Percentiles rank a stretch among this genome's conserved stretches.
Conservation (phyloP, 768 basidiomycete species). For the Termitomyces sp. region DNA sequence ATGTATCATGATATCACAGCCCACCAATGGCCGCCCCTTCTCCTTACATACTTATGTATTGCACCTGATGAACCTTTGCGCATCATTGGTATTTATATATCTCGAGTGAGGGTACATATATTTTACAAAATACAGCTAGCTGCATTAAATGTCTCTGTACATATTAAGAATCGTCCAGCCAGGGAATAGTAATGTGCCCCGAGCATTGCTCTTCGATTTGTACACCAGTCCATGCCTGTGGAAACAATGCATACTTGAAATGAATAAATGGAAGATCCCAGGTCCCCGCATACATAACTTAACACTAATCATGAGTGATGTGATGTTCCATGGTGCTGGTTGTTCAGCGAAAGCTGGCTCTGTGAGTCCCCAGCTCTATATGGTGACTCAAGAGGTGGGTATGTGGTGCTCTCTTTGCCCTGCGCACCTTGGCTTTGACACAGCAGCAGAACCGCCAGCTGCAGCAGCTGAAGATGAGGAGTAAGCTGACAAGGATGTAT, state of each 20-base stretch:
- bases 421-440: conserved; percentile 13
- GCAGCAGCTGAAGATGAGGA: conserved; percentile 42
- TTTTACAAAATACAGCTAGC: conserved; percentile 7
- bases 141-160: background rate
- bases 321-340: conserved; percentile 1
- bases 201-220: conserved; percentile 1
- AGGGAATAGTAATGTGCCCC: conserved; percentile 2
- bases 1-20: background rate
- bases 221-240: conserved; percentile 1
- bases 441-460: conserved; percentile 62
- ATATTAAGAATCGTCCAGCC: conserved; percentile 16
- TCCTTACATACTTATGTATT: background rate
- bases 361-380: conserved; percentile 7
- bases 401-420: conserved; percentile 24
- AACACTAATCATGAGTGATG: background rate
- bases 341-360: conserved; percentile 12
- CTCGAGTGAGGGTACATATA: background rate
- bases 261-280: background rate
- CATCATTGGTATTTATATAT: background rate
- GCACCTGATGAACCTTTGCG: background rate
- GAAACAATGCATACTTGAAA: background rate
- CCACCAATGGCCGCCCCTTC: background rate
- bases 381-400: conserved; percentile 24
- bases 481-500: conserved; percentile 54
- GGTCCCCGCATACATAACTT: background rate